A percentile compares a stretch with the other conserved stretches of the same genome.
phyloP scores from a whole-genome alignment of 1,284 basidiomycete species.

The Ceratobasidium sp. region DNA sequence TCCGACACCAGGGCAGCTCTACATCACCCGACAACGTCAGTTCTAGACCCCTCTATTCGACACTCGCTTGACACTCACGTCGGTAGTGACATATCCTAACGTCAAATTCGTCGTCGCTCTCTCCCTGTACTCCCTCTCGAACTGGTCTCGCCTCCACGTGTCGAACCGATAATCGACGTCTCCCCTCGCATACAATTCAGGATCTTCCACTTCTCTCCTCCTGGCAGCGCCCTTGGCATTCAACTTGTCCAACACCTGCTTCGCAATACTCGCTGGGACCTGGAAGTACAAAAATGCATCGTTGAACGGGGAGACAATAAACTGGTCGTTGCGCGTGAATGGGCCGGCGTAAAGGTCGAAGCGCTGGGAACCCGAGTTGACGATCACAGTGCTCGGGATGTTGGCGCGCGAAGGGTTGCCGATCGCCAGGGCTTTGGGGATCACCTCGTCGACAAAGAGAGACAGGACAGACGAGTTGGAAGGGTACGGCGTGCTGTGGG shows the following conservation, averaged over 20 bases:
- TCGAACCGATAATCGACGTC: slow-evolving; percentile 45
- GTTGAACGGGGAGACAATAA: slow-evolving; percentile 67
- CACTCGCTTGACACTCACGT: slow-evolving; percentile 62
- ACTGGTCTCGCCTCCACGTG: slow-evolving; percentile 44
- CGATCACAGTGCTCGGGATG: slow-evolving; percentile 77
- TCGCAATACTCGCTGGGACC: slow-evolving; percentile 62
- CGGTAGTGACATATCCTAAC: slow-evolving; percentile 79
- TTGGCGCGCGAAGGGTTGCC: slow-evolving; percentile 70
- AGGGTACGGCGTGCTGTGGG: slow-evolving; percentile 61
- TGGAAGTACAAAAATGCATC: slow-evolving; percentile 73
- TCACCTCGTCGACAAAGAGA: slow-evolving; percentile 70
- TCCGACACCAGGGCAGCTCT: slow-evolving; percentile 78
- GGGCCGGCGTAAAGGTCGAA: slow-evolving; percentile 71
- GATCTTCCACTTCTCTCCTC: slow-evolving; percentile 69
- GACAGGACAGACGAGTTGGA: slow-evolving; percentile 74
- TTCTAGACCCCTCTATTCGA: background rate
- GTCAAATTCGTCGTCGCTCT: slow-evolving; percentile 63
- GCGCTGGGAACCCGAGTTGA: slow-evolving; percentile 80
- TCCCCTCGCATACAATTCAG: slow-evolving; percentile 53
- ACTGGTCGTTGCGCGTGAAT: slow-evolving; percentile 78
- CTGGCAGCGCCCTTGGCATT: slow-evolving; percentile 58
- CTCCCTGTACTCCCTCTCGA: slow-evolving; percentile 15
- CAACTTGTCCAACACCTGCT: slow-evolving; percentile 67
- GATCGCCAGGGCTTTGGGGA: slow-evolving; percentile 68
- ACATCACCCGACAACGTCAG: background rate